Base-by-base conservation (phyloP, 1,139 yeast genomes). In the Kurtzmaniella quercitrusa region DNA sequence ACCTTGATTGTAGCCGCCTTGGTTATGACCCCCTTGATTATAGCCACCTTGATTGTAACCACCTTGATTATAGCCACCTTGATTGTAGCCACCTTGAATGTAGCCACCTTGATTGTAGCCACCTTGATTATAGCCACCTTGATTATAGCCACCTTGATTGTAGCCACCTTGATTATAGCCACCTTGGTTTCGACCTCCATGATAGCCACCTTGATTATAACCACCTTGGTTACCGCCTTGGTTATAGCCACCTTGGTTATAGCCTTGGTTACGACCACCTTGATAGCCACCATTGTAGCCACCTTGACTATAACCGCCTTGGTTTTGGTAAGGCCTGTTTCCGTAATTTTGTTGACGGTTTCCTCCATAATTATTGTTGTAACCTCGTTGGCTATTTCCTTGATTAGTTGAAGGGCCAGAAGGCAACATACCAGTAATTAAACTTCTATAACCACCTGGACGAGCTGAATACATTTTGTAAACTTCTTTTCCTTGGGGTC, bases 371-470 rank as follows among this genome's bases (percentile, higher is more conserved):
- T 19, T 43, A 42, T 21, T 21, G 14, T 43, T 41, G 25, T 40
- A 29, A 9, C 38, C 21, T 17, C 50, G 43, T 36, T 44, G 46
- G 15, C 29, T 11, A 11, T 34, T 16, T 33, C 12, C 25, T 37
- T 12, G 43, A 18, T 11, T 16, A 37, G 33, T 36, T n/a, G 31
- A 11, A 27, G 25, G 19, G 23, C 23, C 23, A 17, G 25, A n/a
- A 21, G 25, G 19, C 14, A 23, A 18, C 18, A 33, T 33, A 16
- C 18, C 38, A 14, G 61, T 59, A 41, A 60, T 42, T 46, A 65
- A 59, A 0, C 75, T 54, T 38, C 76, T 55, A 50, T 69, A 73
- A 0, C 78, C 78, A 3, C 77, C 77, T 38, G 61, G 55, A 47
- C 76, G 61, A 62, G 69, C 62, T 3, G 63, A 49, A 49, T 68